Base-by-base conservation (phyloP, 257 asterid genomes). In the Solanum medicagineum region DNA sequence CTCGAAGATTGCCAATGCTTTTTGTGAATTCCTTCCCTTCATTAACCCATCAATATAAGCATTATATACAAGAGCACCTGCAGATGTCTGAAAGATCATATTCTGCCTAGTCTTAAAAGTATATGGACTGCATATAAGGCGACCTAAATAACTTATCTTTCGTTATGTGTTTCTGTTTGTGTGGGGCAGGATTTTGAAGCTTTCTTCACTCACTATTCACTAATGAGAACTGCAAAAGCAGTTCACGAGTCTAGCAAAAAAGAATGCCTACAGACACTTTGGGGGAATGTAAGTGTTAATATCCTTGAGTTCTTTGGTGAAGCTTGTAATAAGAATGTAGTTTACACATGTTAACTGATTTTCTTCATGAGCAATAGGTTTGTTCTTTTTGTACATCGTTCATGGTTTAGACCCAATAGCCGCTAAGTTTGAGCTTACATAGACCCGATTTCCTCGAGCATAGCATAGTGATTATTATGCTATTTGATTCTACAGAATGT, bases 21-120 rank as follows among this genome's bases (percentile, higher is more conserved):
- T 92, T 87, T 89, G 85, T 40, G 91, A 73, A 22, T 91, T 90
- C 86, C 94, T 89, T 83, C 90, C 87, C 90, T 92, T 93, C 44
- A 89, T 81, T 83, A 95, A 87, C 56, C 98, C 98, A 80, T 92
- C 94, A 62, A 95, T 92, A 83, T 91, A 95, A 74, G 98, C 95
- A 87, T 93, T 94, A 59, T 93, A 95, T 8, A 92, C 98, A 69
- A 90, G 69, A 45, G 97, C 87, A 87, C 94, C 98, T 93, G 90
- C 81, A 89, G 42, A 88, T 6, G 51, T 29, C 29, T 59, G 47
- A 86, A 87, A 77, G 83, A 83, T 79, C 83, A 73, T 54, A 86
- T 14, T 54, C 79, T 63, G 60, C 57, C 40, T 42, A 84, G 87
- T 40, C 68, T 20, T 62, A 32, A 44, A n/a, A 26, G 59, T 26